Evolutionary conservation across 805 yeast genomes (phyloP), one percentile per base, ranked within the genome.

Genomic region (Limtongia smithiae): DNA sequence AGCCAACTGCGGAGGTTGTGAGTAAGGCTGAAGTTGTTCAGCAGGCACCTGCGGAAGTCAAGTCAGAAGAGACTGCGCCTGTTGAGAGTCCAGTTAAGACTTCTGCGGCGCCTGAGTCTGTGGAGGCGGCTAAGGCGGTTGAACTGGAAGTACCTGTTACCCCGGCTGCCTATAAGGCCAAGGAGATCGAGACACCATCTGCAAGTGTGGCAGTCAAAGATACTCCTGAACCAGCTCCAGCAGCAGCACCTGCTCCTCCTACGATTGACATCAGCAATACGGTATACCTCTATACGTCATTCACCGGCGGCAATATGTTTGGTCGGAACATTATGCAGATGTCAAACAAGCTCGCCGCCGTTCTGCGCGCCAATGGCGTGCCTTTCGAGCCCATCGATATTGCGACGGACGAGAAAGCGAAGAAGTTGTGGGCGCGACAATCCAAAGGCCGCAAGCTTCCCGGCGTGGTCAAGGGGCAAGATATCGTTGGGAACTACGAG

Each of bases 341-440:
- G 59, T 88, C 96, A 14, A 85, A 84, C 61, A 72, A 94, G 48
- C 68, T 90, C 49, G 77, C 77, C 11, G 83, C 88, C 0, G 85
- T 89, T 46, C 72, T 89, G 44, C 76, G 79, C 34, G 95, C 90
- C 3, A 85, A 88, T 65, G 76, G 80, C 41, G 70, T 89, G 44
- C 73, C 78, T 50, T 85, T 80, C 64, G 76, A 78, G 27, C 76
- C 79, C 63, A 79, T 85, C 50, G 97, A 89, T 64, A 69, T 88
- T 44, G 95, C 95, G 4, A 87, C 95, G 0, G 94, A 89, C 64
- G 88, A 81, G 44, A 83, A 81, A 52, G 96, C 96, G 14, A 81
- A 88, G 65, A 77, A 80, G 60, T 76, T 87, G 24, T 89, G 96
- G 96, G 80, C 79, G 61, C 76, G 93, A 58, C 78, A 78, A 61